These are phyloP conservation scores for Lipomyces yarrowii DNA, from an alignment of 1,139 yeast genomes.

Conservation along the genomic window DNA sequence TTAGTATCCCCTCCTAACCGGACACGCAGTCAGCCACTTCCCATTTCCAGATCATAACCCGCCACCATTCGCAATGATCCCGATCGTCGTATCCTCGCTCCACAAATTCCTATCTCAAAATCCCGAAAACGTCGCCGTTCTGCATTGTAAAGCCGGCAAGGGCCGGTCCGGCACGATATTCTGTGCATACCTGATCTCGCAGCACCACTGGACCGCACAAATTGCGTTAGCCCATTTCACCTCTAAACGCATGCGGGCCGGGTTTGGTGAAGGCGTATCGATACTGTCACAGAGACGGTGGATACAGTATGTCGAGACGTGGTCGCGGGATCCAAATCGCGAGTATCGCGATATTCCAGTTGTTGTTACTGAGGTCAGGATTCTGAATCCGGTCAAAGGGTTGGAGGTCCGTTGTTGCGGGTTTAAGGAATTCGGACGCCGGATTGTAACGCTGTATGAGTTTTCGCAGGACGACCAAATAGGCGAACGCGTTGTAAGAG, in stretches of 20 bases:
- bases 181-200: slow-evolving; percentile 68
- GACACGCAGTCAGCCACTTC: slow-evolving; percentile 46
- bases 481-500: slow-evolving; percentile 5
- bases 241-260: slow-evolving; percentile 57
- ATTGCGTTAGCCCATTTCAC: slow-evolving; percentile 60
- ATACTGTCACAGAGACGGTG: slow-evolving; percentile 71
- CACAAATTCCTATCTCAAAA: slow-evolving; percentile 46
- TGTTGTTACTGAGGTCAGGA: slow-evolving; percentile 36
- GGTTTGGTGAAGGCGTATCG: slow-evolving; percentile 68
- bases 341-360: slow-evolving; percentile 35
- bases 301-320: slow-evolving; percentile 59
- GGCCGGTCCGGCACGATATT: slow-evolving; percentile 84
- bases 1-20: background rate
- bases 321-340: slow-evolving; percentile 35
- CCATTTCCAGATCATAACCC: slow-evolving; percentile 81
- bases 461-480: slow-evolving; percentile 33
- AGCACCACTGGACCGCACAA: slow-evolving; percentile 43
- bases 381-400: slow-evolving; percentile 38
- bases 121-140: slow-evolving; percentile 56
- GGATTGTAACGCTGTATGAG: slow-evolving; percentile 32
- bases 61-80: slow-evolving; percentile 61
- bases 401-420: slow-evolving; percentile 37
- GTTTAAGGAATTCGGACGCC: slow-evolving; percentile 33
- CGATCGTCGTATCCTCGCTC: slow-evolving; percentile 52
- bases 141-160: slow-evolving; percentile 91